Evolutionary conservation across 257 asterid species (phyloP).

Genomic region (Nicotiana tomentosiformis): DNA sequence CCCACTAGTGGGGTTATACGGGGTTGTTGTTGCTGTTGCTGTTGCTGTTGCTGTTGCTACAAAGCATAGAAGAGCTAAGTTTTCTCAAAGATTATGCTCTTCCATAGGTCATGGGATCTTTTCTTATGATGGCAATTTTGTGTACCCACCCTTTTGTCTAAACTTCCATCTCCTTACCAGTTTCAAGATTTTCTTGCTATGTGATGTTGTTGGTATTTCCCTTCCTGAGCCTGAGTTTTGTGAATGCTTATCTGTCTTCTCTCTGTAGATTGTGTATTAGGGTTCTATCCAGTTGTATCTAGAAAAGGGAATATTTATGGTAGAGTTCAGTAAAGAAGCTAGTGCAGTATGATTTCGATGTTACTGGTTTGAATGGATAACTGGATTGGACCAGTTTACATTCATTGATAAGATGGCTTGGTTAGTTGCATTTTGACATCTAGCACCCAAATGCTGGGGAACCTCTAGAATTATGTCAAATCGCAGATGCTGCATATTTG

Average conservation of each 20-base stretch:
- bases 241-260: neutral
- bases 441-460: too few relatives aligned
- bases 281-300: neutral
- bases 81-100: neutral
- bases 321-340: neutral
- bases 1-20: too few relatives aligned
- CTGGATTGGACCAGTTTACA: too few relatives aligned
- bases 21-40: too few relatives aligned
- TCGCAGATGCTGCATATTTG: too few relatives aligned
- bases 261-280: neutral
- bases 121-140: slow-evolving; percentile 3
- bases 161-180: neutral
- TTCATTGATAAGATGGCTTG: too few relatives aligned
- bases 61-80: neutral
- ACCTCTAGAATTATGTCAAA: too few relatives aligned
- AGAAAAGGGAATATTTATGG: neutral
- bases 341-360: neutral
- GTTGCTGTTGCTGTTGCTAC: neutral
- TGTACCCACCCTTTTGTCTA: neutral
- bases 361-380: neutral
- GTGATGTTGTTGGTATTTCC: neutral
- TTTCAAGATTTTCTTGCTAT: neutral
- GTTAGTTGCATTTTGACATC: too few relatives aligned
- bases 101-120: neutral
- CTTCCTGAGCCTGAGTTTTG: neutral